Percentiles rank a stretch among this genome's conserved stretches.
Conservation (phyloP, 768 basidiomycete genomes). For the Amanita subjunquillea region DNA sequence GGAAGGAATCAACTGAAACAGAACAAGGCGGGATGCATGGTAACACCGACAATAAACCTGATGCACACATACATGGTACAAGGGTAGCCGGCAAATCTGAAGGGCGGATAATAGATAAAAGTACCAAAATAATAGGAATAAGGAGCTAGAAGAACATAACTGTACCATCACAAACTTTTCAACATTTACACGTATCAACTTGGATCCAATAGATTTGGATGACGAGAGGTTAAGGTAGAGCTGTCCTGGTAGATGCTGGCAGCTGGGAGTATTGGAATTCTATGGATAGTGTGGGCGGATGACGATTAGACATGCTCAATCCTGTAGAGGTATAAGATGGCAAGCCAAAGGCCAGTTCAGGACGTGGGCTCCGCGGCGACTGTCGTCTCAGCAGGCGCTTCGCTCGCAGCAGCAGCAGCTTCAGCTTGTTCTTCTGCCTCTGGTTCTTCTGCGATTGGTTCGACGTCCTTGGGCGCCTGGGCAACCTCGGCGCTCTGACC, state of each 20-base stretch:
- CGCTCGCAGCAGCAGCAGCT: slow-evolving; percentile 16
- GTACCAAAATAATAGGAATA: slow-evolving; percentile 6
- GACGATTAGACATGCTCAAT: background rate
- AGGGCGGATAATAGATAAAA: background rate
- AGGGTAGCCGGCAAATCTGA: background rate
- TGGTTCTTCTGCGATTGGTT: slow-evolving; percentile 49
- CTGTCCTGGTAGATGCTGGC: background rate
- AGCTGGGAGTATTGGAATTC: background rate
- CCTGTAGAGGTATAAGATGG: background rate
- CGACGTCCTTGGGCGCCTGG: slow-evolving; percentile 22
- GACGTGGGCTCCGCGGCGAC: background rate
- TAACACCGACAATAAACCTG: slow-evolving; percentile 1
- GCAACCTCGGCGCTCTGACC: slow-evolving; percentile 28
- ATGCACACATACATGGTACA: slow-evolving; percentile 6
- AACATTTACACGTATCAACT: slow-evolving; percentile 5
- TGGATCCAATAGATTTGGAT: slow-evolving; percentile 7
- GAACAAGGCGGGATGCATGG: background rate
- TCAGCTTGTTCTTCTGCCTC: slow-evolving; percentile 26
- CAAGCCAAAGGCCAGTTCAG: background rate
- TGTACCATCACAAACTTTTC: slow-evolving; percentile 14
- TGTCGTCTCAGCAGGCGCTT: slow-evolving; percentile 8
- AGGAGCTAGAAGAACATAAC: slow-evolving; percentile 12
- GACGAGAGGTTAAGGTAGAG: background rate
- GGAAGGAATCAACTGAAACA: background rate
- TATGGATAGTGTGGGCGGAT: background rate